phyloP scores from a whole-genome alignment of 371 early-diverging fungal species.

The Coemansia sp. region DNA sequence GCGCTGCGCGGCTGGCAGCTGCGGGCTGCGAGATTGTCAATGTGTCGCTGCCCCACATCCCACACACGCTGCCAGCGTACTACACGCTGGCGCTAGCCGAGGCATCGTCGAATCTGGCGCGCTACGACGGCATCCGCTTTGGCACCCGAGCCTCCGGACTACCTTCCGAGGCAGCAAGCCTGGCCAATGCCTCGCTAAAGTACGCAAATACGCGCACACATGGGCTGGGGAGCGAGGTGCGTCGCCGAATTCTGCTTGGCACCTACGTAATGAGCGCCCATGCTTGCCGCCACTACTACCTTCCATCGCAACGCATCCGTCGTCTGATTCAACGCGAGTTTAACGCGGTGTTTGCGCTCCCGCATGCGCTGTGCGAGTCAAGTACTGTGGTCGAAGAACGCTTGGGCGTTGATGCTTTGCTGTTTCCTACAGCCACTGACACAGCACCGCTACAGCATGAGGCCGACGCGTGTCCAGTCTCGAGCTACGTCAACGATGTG shows the following conservation, averaged over 20 bases:
- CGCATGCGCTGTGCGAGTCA: constrained; percentile 51
- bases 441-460: constrained; percentile 57
- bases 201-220: constrained; percentile 65
- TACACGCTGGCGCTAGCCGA: constrained; percentile 89
- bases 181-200: constrained; percentile 39
- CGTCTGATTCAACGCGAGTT: constrained; percentile 79
- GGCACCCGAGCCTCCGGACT: constrained; percentile 52
- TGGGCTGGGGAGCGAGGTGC: constrained; percentile 82
- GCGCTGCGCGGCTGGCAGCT: constrained; percentile 56
- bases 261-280: constrained; percentile 79
- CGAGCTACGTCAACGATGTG: constrained; percentile 76
- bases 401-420: constrained; percentile 35
- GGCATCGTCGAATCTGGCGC: constrained; percentile 86
- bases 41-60: constrained; percentile 71
- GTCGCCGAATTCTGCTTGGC: constrained; percentile 79
- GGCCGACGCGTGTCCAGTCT: constrained; percentile 17
- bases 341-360: constrained; percentile 63
- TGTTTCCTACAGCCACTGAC: constrained; percentile 71
- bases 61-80: constrained; percentile 78
- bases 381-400: background rate
- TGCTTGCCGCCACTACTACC: constrained; percentile 67
- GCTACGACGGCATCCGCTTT: constrained; percentile 87
- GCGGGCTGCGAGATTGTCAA: constrained; percentile 70
- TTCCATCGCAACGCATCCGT: constrained; percentile 79
- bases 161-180: background rate